Base-by-base conservation (phyloP, 2,329 filamentous ascomycete genomes). In the Hymenoscyphus albidus region DNA sequence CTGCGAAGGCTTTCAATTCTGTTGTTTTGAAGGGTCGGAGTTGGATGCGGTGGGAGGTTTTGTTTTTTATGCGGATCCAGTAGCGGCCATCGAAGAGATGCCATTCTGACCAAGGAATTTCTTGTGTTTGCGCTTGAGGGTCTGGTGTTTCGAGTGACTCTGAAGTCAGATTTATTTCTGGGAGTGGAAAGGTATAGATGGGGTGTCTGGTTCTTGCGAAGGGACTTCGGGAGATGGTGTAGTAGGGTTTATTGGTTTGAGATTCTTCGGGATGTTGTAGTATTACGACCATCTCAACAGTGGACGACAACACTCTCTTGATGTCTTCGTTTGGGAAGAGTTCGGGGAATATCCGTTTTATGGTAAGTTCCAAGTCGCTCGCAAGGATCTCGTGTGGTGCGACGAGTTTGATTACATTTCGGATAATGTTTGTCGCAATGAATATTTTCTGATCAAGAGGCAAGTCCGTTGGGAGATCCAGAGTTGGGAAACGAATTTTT, bases 41-140 rank as follows among this genome's bases (percentile, higher is more conserved):
- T 1, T 22, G 38, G 10, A 73, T 18, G 3, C 61, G 58, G 6
- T 3, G 5, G 27, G 31, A 16, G 10, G 61, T 44, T 10, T 31
- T 56, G 57, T 70, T 73, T 58, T 64, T 48, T 14, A 86, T 63
- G 16, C 80, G 78, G 16, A 88, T 75, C 87, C 87, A 89, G 74
- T 82, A 89, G 1, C 87, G 83, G 0, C 85, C 83, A 73, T 89
- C 87, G 77, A 81, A 89, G 3, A 62, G 67, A 4, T 57, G 60
- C 73, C 74, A 76, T 2, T 69, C 58, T 48, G 67, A 64, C 66
- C 70, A 68, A 5, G 55, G 44, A 5, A 35, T 9, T 16, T 62
- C 39, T 31, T 58, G 57, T 31, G 39, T 22, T 18, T 16, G 35
- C 9, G 5, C 44, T 22, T 5, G 3, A 51, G 44, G 6, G 13